Evolutionary conservation across 2,329 filamentous ascomycete genomes (phyloP).

Genomic region (Coleophoma crateriformis): DNA sequence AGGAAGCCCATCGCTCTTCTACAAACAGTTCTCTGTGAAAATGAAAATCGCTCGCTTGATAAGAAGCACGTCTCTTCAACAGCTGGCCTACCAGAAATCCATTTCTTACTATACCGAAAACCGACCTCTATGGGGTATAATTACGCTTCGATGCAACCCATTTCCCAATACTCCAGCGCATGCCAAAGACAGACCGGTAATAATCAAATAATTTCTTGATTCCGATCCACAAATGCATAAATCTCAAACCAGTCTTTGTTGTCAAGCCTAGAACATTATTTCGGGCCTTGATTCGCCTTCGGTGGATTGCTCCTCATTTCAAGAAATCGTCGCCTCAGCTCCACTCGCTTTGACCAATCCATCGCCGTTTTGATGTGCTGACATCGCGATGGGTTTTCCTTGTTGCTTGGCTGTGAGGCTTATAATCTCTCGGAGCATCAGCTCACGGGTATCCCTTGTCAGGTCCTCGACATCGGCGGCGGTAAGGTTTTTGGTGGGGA

Average conservation of each 20-base stretch:
- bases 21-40: too few relatives aligned
- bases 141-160: constrained; percentile 1
- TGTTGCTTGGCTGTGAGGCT: constrained; percentile 45
- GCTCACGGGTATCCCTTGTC: constrained; percentile 59
- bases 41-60: too few relatives aligned
- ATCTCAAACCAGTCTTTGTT: background rate
- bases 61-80: too few relatives aligned
- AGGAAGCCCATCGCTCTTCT: too few relatives aligned
- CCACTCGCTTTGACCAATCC: constrained; percentile 23
- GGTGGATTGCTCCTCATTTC: background rate
- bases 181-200: too few relatives aligned
- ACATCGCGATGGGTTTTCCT: constrained; percentile 28
- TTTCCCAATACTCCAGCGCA: background rate
- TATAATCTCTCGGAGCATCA: constrained; percentile 67
- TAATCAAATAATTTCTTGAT: background rate
- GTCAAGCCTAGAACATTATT: background rate
- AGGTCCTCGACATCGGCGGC: constrained; percentile 73
- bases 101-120: background rate
- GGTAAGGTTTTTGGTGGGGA: constrained; percentile 68
- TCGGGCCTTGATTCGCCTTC: background rate
- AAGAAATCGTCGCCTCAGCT: constrained; percentile 12
- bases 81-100: background rate
- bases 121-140: constrained; percentile 1
- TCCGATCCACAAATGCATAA: background rate
- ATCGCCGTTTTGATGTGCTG: constrained; percentile 12